Percentiles rank a stretch among this genome's conserved stretches.
These are phyloP conservation scores for Daldinia concentrica DNA, from an alignment of 495 filamentous ascomycete species.

Conservation along the genomic window DNA sequence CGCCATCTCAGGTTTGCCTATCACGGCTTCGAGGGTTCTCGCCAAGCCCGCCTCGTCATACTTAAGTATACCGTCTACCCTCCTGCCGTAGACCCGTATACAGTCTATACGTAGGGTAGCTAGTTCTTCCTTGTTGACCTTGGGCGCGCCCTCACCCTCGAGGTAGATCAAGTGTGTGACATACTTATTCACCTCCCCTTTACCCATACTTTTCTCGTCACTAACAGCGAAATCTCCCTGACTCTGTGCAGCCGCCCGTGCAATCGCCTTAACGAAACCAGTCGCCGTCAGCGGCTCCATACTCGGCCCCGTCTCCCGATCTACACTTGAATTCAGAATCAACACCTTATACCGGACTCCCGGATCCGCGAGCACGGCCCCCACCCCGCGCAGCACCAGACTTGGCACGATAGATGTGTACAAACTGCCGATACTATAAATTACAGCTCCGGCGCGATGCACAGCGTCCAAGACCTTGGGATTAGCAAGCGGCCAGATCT, in stretches of 20 bases:
- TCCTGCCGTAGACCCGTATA: conserved; percentile 78
- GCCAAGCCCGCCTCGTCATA: conserved; percentile 81
- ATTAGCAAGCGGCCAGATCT: conserved; percentile 84
- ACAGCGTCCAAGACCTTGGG: conserved; percentile 78
- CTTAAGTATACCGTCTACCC: conserved; percentile 64
- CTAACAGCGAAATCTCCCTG: conserved; percentile 56
- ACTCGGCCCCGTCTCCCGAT: conserved; percentile 83
- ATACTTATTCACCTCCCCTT: conserved; percentile 59
- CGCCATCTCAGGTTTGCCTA: conserved; percentile 72
- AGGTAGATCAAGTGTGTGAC: conserved; percentile 88
- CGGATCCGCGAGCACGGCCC: conserved; percentile 60
- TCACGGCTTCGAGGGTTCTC: conserved; percentile 80
- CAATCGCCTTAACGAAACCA: conserved; percentile 84
- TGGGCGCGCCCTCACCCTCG: conserved; percentile 74
- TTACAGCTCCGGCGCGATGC: conserved; percentile 67
- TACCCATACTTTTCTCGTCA: neutral
- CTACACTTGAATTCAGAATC: conserved; percentile 82
- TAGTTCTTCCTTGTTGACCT: conserved; percentile 73
- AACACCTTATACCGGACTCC: conserved; percentile 77
- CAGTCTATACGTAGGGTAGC: conserved; percentile 75
- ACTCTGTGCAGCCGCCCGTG: conserved; percentile 64
- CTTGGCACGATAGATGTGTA: conserved; percentile 84
- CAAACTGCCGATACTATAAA: conserved; percentile 90
- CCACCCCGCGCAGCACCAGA: conserved; percentile 72
- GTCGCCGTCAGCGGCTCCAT: conserved; percentile 68